Evolutionary conservation across 352 stramenopile species (phyloP).

Genomic region (Pythium coloratum): DNA sequence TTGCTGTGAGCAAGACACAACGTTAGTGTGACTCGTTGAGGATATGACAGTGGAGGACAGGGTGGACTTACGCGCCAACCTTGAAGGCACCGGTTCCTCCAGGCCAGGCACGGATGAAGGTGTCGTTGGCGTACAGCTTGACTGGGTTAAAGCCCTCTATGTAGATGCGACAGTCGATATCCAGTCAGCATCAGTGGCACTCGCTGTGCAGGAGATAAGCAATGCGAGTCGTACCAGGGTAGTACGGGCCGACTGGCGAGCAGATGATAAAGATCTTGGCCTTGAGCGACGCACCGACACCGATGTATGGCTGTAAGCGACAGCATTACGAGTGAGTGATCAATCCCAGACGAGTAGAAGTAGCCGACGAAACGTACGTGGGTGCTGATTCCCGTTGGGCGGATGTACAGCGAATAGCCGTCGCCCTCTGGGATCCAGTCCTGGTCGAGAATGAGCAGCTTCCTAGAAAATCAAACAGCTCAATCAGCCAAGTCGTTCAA

Average conservation of each 20-base stretch:
- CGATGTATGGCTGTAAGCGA: constrained; percentile 79
- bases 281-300: constrained; percentile 83
- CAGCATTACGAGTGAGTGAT: not conserved
- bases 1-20: constrained; percentile 38
- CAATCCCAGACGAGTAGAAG: not conserved
- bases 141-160: constrained; percentile 89
- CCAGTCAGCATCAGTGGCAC: not conserved
- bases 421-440: constrained; percentile 95
- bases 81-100: constrained; percentile 94
- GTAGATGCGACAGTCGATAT: not conserved
- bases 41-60: not conserved
- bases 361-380: constrained; percentile 34
- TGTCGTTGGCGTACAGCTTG: constrained; percentile 90
- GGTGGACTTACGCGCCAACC: constrained; percentile 73
- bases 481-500: not conserved
- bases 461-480: constrained; percentile 29
- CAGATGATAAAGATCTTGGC: constrained; percentile 96
- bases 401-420: constrained; percentile 96
- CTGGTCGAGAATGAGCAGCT: constrained; percentile 81
- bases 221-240: constrained; percentile 53
- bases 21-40: not conserved
- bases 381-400: constrained; percentile 93
- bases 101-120: constrained; percentile 95
- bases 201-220: not conserved
- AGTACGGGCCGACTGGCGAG: constrained; percentile 97